Conservation (phyloP, 805 yeast species). For the Sugiyamaella marilandica region DNA sequence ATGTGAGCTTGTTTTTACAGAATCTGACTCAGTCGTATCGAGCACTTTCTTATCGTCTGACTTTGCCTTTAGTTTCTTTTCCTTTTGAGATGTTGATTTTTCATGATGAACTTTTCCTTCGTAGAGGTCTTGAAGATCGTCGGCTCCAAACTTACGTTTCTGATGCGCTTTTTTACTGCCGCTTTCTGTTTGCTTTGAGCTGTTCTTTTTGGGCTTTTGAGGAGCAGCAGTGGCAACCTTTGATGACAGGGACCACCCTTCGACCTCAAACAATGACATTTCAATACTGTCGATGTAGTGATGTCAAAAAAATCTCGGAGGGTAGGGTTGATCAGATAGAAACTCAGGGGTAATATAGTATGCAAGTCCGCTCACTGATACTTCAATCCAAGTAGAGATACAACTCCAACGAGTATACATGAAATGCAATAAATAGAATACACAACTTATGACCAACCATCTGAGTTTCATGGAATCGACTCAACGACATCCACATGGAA, state of each 20-base stretch:
- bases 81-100: conserved; percentile 20
- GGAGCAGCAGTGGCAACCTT: conserved; percentile 41
- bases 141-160: conserved; percentile 25
- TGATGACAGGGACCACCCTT: conserved; percentile 68
- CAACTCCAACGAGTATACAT: too few species aligned
- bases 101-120: conserved; percentile 16
- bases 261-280: conserved; percentile 61
- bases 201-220: conserved; percentile 10
- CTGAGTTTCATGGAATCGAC: too few species aligned
- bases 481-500: too few species aligned
- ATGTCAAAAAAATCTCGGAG: not conserved
- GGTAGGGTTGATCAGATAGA: not conserved
- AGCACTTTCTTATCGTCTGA: conserved; percentile 14
- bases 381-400: too few species aligned
- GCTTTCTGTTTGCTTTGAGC: conserved; percentile 24
- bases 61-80: conserved; percentile 13
- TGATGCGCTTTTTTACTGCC: conserved; percentile 19
- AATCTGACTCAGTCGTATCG: conserved; percentile 8
- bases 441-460: too few species aligned
- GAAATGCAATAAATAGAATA: too few species aligned
- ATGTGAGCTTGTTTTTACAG: not conserved
- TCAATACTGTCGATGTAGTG: not conserved
- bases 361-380: too few species aligned
- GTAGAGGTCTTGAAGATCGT: conserved; percentile 18
- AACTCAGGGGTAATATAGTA: not conserved